These are phyloP conservation scores for Rhododendron griersonianum DNA, from an alignment of 148 eudicot species.

Conservation along the genomic window DNA sequence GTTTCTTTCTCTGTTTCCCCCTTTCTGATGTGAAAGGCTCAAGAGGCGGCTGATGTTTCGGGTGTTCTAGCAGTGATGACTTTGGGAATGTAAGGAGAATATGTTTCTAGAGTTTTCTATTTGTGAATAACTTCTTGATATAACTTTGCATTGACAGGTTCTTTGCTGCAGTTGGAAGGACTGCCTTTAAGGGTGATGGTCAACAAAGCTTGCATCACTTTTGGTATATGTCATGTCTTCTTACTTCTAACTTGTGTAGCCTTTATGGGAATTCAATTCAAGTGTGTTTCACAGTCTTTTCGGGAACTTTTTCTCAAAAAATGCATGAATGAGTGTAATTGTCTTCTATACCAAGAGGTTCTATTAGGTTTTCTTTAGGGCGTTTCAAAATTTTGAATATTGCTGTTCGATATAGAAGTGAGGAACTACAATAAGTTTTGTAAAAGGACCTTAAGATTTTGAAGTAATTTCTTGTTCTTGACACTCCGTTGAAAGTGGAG, in stretches of 20 bases:
- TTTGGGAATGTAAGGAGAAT: conserved; percentile 76
- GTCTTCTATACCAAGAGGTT: not conserved
- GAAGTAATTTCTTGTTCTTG: not conserved
- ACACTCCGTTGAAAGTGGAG: not conserved
- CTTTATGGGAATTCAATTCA: not conserved
- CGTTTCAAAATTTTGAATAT: not conserved
- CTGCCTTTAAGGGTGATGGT: conserved; percentile 93
- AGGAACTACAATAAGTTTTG: not conserved
- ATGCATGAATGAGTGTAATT: not conserved
- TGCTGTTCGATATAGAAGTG: not conserved
- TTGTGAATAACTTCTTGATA: conserved; percentile 12
- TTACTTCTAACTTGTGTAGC: not conserved
- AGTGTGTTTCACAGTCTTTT: not conserved
- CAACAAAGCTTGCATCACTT: conserved; percentile 97
- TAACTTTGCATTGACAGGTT: conserved; percentile 50
- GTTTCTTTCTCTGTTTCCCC: not conserved
- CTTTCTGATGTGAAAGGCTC: conserved; percentile 51
- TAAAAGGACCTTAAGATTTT: not conserved
- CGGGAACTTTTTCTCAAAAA: not conserved
- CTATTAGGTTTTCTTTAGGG: not conserved
- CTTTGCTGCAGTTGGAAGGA: conserved; percentile 87
- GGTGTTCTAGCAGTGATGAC: conserved; percentile 96
- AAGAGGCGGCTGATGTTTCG: conserved; percentile 78
- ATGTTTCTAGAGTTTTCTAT: conserved; percentile 9
- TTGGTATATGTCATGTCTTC: conserved; percentile 45